Base-by-base conservation (phyloP, 1,284 basidiomycete genomes). In the Hortiboletus rubellus region DNA sequence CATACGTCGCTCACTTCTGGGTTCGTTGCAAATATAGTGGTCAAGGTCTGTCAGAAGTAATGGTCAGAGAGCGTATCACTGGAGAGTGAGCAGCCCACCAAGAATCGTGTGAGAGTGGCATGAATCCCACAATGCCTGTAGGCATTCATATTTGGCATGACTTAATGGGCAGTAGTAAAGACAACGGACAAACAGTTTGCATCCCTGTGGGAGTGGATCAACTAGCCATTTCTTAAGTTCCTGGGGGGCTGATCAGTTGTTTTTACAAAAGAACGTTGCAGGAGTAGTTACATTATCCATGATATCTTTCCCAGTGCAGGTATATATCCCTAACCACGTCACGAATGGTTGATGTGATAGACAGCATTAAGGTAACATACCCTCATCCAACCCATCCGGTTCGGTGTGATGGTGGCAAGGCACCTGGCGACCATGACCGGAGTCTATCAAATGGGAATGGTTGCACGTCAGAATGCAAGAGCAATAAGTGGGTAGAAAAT, bases 191-290 rank as follows among this genome's bases (percentile, higher is more conserved):
- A 78, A 73, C 12, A 82, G 69, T 38, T 72, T 71, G 50, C 72
- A 72, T 11, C 76, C 79, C 11, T 60, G 59, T 36, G 79, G 78
- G 24, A 82, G 71, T 12, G 68, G 64, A 33, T 76, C 63, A 15
- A 80, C 74, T 12, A 82, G 72, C 54, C 67, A 63, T 43, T 67
- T 63, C 22, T 70, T 72, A 3, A 82, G 73, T 12, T 75, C 70
- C 76, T 79, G 52, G 3, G 7, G 37, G 17, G 15, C 34, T 27
- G 12, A 33, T 56, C 18, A 59, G 40, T 9, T 10, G n/a, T 41
- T 37, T 24, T 6, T 15, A 47, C 6, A 18, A 33, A 31, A 36
- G 33, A 36, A 27, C 22, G 7, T 3, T 17, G 3, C 60, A 31
- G 47, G 15, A 49, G 30, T 17, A 45, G 46, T 54, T 31, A 77